phyloP scores from a whole-genome alignment of 202 grass and related monocot species.

The Eragrostis tef region DNA sequence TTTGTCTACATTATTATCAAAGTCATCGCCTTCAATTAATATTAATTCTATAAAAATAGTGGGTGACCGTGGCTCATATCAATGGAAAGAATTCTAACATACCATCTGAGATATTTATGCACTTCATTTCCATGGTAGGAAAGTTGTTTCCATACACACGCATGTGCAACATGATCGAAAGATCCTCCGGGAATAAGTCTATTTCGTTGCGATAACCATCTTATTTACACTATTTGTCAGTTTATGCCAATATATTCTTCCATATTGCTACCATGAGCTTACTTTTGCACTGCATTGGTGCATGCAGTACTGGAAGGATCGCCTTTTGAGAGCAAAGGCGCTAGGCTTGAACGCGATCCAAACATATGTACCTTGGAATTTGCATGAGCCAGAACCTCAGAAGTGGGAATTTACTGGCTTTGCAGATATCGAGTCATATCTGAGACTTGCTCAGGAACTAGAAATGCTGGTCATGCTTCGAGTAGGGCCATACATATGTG shows the following conservation, averaged over 20 bases:
- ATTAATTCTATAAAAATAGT: background rate
- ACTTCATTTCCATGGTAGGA: background rate
- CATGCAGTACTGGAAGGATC: slow-evolving; percentile 90
- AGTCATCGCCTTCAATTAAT: background rate
- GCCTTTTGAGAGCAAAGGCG: slow-evolving; percentile 87
- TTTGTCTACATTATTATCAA: background rate
- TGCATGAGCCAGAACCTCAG: slow-evolving; percentile 77
- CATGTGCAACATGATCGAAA: background rate
- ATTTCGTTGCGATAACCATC: background rate
- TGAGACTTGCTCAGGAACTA: slow-evolving; percentile 86
- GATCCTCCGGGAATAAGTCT: background rate
- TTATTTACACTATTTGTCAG: background rate
- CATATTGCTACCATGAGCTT: slow-evolving; percentile 17
- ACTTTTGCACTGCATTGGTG: slow-evolving; percentile 34
- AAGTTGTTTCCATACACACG: background rate
- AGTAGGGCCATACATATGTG: slow-evolving; percentile 89
- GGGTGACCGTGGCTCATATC: background rate
- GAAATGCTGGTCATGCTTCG: slow-evolving; percentile 91
- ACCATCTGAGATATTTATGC: background rate
- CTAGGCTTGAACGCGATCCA: slow-evolving; percentile 93
- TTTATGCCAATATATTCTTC: slow-evolving; percentile 8
- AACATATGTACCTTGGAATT: slow-evolving; percentile 97
- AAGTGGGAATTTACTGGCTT: slow-evolving; percentile 75
- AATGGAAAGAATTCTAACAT: background rate
- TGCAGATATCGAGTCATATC: slow-evolving; percentile 71